Conservation (phyloP, 257 asterid genomes). For the Nicotiana knightiana region DNA sequence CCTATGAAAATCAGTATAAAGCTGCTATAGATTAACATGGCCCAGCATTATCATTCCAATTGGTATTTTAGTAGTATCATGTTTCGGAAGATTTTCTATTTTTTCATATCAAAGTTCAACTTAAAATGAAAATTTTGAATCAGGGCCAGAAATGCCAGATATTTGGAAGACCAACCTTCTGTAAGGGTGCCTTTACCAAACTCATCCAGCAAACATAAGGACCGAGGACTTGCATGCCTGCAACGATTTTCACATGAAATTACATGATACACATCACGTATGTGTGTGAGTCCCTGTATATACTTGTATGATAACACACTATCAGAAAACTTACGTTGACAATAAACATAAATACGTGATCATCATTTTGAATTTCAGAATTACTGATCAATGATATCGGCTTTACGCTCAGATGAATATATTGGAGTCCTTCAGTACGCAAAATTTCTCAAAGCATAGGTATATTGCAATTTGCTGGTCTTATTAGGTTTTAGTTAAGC, state of each 20-base stretch:
- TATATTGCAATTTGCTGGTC: neutral
- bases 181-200: conserved; percentile 98
- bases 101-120: neutral
- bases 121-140: neutral
- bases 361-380: neutral
- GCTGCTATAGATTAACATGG: neutral
- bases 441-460: neutral
- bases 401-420: neutral
- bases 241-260: conserved; percentile 2
- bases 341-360: neutral
- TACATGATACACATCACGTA: conserved; percentile 1
- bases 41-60: neutral
- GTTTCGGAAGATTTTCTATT: neutral
- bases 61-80: neutral
- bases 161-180: conserved; percentile 55
- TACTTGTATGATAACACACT: neutral
- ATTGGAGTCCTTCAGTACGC: neutral
- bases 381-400: neutral
- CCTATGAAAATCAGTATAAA: neutral
- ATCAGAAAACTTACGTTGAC: neutral
- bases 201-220: conserved; percentile 90
- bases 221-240: conserved; percentile 87
- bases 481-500: conserved; percentile 5
- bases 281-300: neutral
- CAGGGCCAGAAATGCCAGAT: neutral